Percentiles rank a stretch among this genome's conserved stretches.
Conservation (phyloP, 2,329 filamentous ascomycete species). For the Zasmidium citrigriseum region DNA sequence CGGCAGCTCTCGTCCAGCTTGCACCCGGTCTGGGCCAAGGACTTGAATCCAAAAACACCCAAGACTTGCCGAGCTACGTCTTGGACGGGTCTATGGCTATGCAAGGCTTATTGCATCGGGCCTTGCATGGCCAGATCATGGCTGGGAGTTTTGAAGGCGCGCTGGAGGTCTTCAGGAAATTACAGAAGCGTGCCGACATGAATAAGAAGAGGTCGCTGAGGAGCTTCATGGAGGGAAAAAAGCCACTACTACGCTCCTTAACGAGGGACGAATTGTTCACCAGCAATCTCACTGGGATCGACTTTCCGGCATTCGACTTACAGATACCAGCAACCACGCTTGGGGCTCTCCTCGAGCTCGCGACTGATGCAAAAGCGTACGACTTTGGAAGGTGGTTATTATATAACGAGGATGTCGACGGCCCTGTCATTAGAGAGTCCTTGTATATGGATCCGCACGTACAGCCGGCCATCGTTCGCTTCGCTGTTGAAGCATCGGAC, state of each 20-base stretch:
- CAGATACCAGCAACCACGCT: conserved; percentile 51
- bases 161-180: conserved; percentile 37
- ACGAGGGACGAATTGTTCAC: conserved; percentile 29
- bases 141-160: conserved; percentile 42
- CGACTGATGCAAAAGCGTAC: conserved; percentile 47
- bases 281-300: conserved; percentile 37
- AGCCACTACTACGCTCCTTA: conserved; percentile 22
- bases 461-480: conserved; percentile 56
- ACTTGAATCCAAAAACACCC: conserved; percentile 38
- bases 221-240: conserved; percentile 40
- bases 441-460: conserved; percentile 51
- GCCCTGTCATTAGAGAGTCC: conserved; percentile 50
- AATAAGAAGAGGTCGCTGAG: conserved; percentile 46
- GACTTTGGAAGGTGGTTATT: conserved; percentile 57
- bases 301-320: conserved; percentile 48
- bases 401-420: conserved; percentile 54
- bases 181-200: conserved; percentile 44
- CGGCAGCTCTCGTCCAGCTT: conserved; percentile 41
- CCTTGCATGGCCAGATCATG: conserved; percentile 41
- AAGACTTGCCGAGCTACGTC: conserved; percentile 41
- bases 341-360: conserved; percentile 53
- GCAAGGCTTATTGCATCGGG: conserved; percentile 46
- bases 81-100: conserved; percentile 46
- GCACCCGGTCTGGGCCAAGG: conserved; percentile 45
- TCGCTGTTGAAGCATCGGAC: conserved; percentile 54